Base-by-base conservation (phyloP, 805 yeast genomes). In the Suhomyces xylopsoci region DNA sequence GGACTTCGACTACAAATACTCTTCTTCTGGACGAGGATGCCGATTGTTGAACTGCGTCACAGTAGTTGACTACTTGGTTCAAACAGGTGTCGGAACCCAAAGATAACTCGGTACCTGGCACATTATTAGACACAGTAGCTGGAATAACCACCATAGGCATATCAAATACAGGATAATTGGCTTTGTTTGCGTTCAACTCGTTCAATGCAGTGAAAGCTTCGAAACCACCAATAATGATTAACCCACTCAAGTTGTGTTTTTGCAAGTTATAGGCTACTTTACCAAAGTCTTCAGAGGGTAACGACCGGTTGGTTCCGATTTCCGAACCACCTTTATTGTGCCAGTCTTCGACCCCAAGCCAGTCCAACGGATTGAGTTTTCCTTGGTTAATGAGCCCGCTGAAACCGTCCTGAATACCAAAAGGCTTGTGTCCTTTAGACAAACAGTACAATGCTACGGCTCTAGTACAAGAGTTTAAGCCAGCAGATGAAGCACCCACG, bases 401-500 rank as follows among this genome's bases (percentile, higher is more conserved):
- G 70, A 87, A 88, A 28, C 96, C 94, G 61, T 88, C 85, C 58
- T 83, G 81, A 48, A 87, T 85, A 7, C 87, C 92, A 61, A 78
- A 84, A 34, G 87, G 83, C 51, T 71, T 80, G 70, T 87, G 93
- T 50, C 93, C 94, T 61, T 79, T 79, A 28, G 91, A 85, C 74
- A 88, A 70, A 76, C 90, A 85, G 70, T 83, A 87, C 9, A 84
- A 78, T 1, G 91, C 88, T 66, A 84, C 83, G 2, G 93, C 87
- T 58, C 86, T 77, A 3, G 85, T 85, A n/a, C 91, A 87, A 45
- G 89, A 81, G 68, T 88, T 88, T 74, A 88, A 78, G 54, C 88
- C 92, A 58, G 88, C 86, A 19, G 90, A 84, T 32, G 94, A 87
- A 2, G 94, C 93, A 60, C 94, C 94, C 55, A 87, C 85, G 59